phyloP scores from a whole-genome alignment of 2,329 filamentous ascomycete genomes.

The Tolypocladium ophioglossoides region DNA sequence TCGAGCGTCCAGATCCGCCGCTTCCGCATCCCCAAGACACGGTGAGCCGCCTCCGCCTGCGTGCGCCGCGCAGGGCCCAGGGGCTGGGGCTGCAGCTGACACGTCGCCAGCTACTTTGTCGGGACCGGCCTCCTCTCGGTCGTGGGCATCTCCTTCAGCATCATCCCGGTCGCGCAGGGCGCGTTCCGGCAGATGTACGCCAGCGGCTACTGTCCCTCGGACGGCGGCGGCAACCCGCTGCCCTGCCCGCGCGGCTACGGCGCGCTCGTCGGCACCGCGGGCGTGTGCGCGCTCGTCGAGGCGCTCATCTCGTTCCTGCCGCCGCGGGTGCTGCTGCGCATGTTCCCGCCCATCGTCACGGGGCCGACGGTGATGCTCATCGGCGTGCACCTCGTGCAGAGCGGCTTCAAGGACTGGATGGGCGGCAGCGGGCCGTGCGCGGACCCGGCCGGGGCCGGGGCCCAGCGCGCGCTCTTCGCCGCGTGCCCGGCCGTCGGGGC shows the following conservation, averaged over 20 bases:
- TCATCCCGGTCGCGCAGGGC: slow-evolving; percentile 40
- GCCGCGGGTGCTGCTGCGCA: slow-evolving; percentile 53
- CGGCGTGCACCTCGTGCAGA: slow-evolving; percentile 60
- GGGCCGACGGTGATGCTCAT: slow-evolving; percentile 63
- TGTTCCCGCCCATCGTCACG: slow-evolving; percentile 73
- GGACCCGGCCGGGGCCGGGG: slow-evolving; percentile 31
- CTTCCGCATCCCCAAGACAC: slow-evolving; percentile 60
- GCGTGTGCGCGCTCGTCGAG: slow-evolving; percentile 57
- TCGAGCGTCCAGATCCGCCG: slow-evolving; percentile 68
- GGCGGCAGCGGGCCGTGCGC: slow-evolving; percentile 57
- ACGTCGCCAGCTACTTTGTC: slow-evolving; percentile 50
- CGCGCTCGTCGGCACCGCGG: slow-evolving; percentile 56
- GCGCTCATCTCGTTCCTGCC: slow-evolving; percentile 66
- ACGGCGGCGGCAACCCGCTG: slow-evolving; percentile 51
- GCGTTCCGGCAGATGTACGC: slow-evolving; percentile 69
- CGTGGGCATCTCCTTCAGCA: slow-evolving; percentile 44
- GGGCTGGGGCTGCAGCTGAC: slow-evolving; percentile 3
- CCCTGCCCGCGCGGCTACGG: slow-evolving; percentile 72
- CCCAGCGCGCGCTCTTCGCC: slow-evolving; percentile 34
- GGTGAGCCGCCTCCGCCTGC: slow-evolving; percentile 28
- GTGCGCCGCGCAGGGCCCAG: too few relatives aligned
- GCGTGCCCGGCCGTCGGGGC: slow-evolving; percentile 58
- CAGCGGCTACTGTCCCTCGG: slow-evolving; percentile 55
- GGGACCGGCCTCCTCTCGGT: slow-evolving; percentile 74
- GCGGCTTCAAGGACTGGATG: slow-evolving; percentile 68